Evolutionary conservation across 2,329 filamentous ascomycete genomes (phyloP).

Genomic region (Monascus ruber): DNA sequence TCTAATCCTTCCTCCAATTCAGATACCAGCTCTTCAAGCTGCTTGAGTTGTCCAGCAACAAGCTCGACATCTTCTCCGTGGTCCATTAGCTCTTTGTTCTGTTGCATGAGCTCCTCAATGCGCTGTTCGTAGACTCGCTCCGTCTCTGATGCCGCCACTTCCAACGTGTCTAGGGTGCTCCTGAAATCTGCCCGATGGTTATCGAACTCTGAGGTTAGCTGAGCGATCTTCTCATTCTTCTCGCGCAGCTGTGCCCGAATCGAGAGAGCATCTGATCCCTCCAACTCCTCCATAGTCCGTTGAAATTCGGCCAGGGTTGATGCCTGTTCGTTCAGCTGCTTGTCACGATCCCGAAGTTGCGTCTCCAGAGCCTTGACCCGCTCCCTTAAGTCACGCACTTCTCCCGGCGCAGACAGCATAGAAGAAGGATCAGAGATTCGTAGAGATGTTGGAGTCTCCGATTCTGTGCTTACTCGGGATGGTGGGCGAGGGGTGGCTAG

Average conservation of each 20-base stretch:
- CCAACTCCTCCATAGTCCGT: constrained; percentile 68
- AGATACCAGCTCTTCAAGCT: constrained; percentile 89
- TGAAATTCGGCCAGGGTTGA: constrained; percentile 82
- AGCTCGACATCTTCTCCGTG: constrained; percentile 81
- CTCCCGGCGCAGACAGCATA: constrained; percentile 11
- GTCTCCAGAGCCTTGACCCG: constrained; percentile 62
- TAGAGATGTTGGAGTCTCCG: constrained; percentile 19
- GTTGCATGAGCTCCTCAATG: constrained; percentile 54
- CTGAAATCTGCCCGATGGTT: constrained; percentile 89
- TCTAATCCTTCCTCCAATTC: constrained; percentile 95
- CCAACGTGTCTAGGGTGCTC: constrained; percentile 90
- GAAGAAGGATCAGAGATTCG: constrained; percentile 16
- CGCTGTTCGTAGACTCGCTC: constrained; percentile 74
- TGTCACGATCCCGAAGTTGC: constrained; percentile 73
- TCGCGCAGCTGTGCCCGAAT: constrained; percentile 75
- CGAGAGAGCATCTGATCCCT: constrained; percentile 64
- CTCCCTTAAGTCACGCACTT: constrained; percentile 43
- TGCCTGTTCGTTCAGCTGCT: constrained; percentile 79
- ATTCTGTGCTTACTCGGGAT: constrained; percentile 28
- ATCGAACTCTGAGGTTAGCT: constrained; percentile 90
- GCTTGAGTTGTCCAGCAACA: constrained; percentile 83
- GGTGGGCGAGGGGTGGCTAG: constrained; percentile 25
- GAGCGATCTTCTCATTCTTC: constrained; percentile 92
- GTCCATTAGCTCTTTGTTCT: constrained; percentile 71
- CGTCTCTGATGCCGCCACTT: constrained; percentile 90